phyloP scores from a whole-genome alignment of 2,329 filamentous ascomycete species.

The Emergomyces pasteurianus region DNA sequence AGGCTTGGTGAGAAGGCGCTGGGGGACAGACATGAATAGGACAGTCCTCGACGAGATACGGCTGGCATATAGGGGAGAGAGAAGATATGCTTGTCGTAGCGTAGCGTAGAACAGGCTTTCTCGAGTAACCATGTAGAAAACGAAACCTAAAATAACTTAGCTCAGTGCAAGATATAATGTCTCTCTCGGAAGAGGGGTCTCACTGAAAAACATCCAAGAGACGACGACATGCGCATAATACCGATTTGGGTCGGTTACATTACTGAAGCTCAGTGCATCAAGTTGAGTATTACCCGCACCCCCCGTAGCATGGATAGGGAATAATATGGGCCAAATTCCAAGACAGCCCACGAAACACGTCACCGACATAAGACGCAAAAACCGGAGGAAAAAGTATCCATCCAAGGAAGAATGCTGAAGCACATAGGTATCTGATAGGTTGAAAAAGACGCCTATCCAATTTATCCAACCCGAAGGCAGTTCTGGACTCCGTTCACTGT shows the following conservation, averaged over 20 bases:
- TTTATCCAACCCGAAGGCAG: constrained; percentile 38
- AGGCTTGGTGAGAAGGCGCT: constrained; percentile 60
- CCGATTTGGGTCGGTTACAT: constrained; percentile 51
- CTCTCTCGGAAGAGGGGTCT: constrained; percentile 9
- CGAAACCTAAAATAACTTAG: constrained; percentile 43
- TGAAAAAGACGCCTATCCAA: constrained; percentile 43
- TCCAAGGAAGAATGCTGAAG: constrained; percentile 85
- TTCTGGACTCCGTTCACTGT: constrained; percentile 37
- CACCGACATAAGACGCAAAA: constrained; percentile 63
- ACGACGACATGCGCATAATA: constrained; percentile 71
- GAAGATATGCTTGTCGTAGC: constrained; percentile 77
- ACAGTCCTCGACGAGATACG: constrained; percentile 83
- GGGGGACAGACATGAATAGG: constrained; percentile 74
- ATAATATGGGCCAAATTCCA: constrained; percentile 78
- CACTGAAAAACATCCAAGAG: constrained; percentile 65
- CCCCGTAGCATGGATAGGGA: constrained; percentile 79
- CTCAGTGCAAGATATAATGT: not conserved
- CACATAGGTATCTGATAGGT: constrained; percentile 60
- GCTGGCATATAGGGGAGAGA: constrained; percentile 70
- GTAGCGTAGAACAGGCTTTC: constrained; percentile 88
- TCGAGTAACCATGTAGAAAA: constrained; percentile 74
- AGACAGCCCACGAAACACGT: constrained; percentile 71
- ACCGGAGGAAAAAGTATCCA: constrained; percentile 82
- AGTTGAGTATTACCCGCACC: constrained; percentile 55
- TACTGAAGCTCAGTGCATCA: constrained; percentile 68